Conservation (phyloP, 495 filamentous ascomycete species). For the Hyaloscypha hepaticicola region DNA sequence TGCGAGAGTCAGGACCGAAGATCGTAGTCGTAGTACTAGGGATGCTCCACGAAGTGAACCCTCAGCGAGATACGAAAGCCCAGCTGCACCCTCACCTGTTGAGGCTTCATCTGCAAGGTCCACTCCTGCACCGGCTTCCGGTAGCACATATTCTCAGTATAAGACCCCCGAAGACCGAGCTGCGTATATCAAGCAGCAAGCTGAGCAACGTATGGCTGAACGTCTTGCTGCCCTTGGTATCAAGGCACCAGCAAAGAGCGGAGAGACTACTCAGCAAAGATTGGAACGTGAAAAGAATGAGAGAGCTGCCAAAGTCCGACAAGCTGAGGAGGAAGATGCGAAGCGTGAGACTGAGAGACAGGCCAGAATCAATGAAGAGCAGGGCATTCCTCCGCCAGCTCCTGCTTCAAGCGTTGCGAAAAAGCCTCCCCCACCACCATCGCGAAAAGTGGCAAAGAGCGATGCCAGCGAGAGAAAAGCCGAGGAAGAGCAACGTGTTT, state of each 20-base stretch:
- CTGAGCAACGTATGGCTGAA: conserved; percentile 97
- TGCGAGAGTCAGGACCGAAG: conserved; percentile 71
- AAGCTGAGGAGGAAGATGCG: conserved; percentile 95
- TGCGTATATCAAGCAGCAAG: conserved; percentile 94
- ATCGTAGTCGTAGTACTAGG: conserved; percentile 43
- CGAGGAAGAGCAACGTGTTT: conserved; percentile 54
- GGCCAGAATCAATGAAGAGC: conserved; percentile 80
- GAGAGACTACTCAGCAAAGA: conserved; percentile 79
- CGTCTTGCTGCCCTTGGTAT: conserved; percentile 90
- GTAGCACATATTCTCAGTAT: conserved; percentile 71
- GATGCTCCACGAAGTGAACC: conserved; percentile 29
- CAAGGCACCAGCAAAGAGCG: conserved; percentile 68
- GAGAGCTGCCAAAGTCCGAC: conserved; percentile 76
- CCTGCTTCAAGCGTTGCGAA: conserved; percentile 47
- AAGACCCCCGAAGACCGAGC: conserved; percentile 90
- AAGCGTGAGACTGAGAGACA: conserved; percentile 85
- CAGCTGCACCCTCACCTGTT: conserved; percentile 44
- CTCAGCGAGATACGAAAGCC: conserved; percentile 38
- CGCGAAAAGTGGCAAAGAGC: conserved; percentile 70
- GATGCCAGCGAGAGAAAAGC: conserved; percentile 52
- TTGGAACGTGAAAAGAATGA: conserved; percentile 87
- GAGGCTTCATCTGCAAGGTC: conserved; percentile 43
- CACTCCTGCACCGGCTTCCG: conserved; percentile 38
- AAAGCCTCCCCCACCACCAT: conserved; percentile 84
- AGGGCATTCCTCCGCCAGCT: conserved; percentile 53